Percentiles rank a stretch among this genome's conserved stretches.
These are phyloP conservation scores for Sporothrix mexicana DNA, from an alignment of 2,329 filamentous ascomycete species.

Conservation along the genomic window DNA sequence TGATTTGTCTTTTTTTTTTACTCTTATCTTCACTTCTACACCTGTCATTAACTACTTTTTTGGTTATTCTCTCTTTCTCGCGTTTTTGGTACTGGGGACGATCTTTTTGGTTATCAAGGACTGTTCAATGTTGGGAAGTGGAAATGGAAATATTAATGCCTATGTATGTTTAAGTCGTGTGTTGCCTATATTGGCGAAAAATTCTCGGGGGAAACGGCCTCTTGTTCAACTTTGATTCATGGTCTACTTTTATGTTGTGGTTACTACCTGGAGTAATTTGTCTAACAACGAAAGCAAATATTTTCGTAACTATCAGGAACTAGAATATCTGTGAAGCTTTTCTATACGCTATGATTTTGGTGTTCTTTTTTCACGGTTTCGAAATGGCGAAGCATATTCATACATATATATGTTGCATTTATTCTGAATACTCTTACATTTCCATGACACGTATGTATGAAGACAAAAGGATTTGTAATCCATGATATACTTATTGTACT, in stretches of 20 bases:
- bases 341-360: too few species aligned
- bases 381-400: too few species aligned
- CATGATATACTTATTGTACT: too few species aligned
- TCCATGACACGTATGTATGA: too few species aligned
- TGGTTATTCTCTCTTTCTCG: conserved; percentile 12
- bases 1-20: neutral
- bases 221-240: conserved; percentile 5
- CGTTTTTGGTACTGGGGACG: too few species aligned
- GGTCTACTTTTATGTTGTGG: neutral
- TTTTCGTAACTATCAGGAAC: neutral
- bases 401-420: too few species aligned
- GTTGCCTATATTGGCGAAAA: neutral
- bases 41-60: conserved; percentile 19
- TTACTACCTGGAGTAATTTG: neutral
- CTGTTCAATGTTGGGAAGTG: conserved; percentile 10
- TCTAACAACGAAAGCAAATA: neutral
- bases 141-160: conserved; percentile 28
- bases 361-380: too few species aligned
- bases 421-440: too few species aligned
- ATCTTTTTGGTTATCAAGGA: neutral
- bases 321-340: too few species aligned
- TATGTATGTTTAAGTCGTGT: conserved; percentile 24
- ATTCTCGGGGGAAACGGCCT: neutral
- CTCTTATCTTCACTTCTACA: conserved; percentile 19
- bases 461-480: too few species aligned